A percentile compares a stretch with the other conserved stretches of the same genome.
phyloP scores from a whole-genome alignment of 768 basidiomycete species.

The Tephrocybe sp. region DNA sequence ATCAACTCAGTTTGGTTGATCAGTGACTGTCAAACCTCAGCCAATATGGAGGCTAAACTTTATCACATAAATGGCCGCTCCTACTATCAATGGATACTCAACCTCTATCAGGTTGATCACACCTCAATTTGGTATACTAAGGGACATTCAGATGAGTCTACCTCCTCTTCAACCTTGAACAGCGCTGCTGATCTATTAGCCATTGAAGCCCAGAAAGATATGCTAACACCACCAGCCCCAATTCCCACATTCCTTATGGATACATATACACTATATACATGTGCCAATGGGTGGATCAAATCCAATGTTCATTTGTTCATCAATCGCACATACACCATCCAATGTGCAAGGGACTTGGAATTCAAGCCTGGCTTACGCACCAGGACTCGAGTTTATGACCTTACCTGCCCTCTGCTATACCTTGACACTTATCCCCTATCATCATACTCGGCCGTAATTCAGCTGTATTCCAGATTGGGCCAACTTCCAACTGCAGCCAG shows the following conservation, averaged over 20 bases:
- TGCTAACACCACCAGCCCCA: conserved; percentile 3
- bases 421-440: not conserved
- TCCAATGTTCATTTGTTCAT: conserved; percentile 11
- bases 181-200: conserved; percentile 15
- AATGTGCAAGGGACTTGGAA: not conserved
- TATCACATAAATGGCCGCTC: conserved; percentile 22
- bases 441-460: not conserved
- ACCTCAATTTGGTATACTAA: not conserved
- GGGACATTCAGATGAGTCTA: conserved; percentile 7
- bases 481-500: not conserved
- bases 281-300: conserved; percentile 19
- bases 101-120: not conserved
- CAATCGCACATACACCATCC: not conserved
- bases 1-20: conserved; percentile 23
- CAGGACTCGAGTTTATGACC: not conserved
- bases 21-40: conserved; percentile 12
- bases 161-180: conserved; percentile 3
- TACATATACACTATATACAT: conserved; percentile 11
- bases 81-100: conserved; percentile 24
- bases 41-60: conserved; percentile 5
- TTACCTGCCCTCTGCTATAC: not conserved
- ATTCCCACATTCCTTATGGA: conserved; percentile 19
- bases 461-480: not conserved
- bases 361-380: not conserved
- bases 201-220: conserved; percentile 4